phyloP scores from a whole-genome alignment of 2,329 filamentous ascomycete genomes.

The Paramyrothecium sp. region DNA sequence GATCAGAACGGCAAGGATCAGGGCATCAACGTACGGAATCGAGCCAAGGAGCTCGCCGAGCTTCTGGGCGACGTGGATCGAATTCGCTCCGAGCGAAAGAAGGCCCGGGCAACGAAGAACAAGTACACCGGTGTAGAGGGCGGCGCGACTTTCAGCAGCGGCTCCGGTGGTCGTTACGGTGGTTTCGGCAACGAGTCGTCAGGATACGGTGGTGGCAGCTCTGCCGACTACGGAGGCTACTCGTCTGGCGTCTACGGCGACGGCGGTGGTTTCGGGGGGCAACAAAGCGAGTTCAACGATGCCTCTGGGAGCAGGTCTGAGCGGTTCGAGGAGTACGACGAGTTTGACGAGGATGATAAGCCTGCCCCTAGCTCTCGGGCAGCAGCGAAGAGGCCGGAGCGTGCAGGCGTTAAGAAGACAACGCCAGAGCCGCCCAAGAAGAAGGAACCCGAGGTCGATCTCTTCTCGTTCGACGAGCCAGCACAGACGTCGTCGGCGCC shows the following conservation, averaged over 20 bases:
- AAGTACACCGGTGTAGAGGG: constrained; percentile 97
- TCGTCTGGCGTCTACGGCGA: constrained; percentile 87
- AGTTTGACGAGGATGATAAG: constrained; percentile 76
- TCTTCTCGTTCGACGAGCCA: constrained; percentile 89
- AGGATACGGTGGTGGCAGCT: constrained; percentile 56
- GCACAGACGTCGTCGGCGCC: constrained; percentile 46
- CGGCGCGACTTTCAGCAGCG: constrained; percentile 61
- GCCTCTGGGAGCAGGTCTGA: constrained; percentile 57
- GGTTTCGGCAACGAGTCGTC: constrained; percentile 89
- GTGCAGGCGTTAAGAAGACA: constrained; percentile 35
- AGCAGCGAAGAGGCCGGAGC: constrained; percentile 30
- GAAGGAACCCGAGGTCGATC: constrained; percentile 85
- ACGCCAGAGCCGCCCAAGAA: constrained; percentile 68
- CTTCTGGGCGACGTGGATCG: constrained; percentile 89
- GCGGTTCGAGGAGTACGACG: constrained; percentile 94
- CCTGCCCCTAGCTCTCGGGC: constrained; percentile 46
- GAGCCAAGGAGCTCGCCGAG: constrained; percentile 92
- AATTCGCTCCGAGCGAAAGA: constrained; percentile 81
- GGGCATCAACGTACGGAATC: constrained; percentile 94
- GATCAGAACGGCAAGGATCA: constrained; percentile 97
- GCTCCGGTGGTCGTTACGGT: constrained; percentile 68
- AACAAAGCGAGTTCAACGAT: constrained; percentile 69
- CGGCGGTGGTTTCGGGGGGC: constrained; percentile 87
- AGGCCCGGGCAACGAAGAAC: constrained; percentile 83
- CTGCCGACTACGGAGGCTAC: constrained; percentile 54